Percentiles rank a stretch among this genome's conserved stretches.
Evolutionary conservation across 805 yeast genomes (phyloP).

Genomic region (Pichia californica): DNA sequence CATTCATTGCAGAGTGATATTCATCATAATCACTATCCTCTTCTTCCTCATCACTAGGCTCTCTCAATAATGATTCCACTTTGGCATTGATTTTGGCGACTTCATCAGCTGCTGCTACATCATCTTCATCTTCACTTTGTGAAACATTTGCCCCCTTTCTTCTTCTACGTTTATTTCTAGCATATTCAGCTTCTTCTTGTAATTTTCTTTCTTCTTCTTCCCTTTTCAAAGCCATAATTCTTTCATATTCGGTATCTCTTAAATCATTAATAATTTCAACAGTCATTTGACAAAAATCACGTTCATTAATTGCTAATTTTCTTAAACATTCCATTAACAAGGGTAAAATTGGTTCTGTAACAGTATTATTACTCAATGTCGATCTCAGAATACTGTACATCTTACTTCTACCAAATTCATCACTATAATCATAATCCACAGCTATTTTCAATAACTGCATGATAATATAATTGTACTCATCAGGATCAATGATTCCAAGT

Average conservation of each 20-base stretch:
- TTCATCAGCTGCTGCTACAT: slow-evolving; percentile 1
- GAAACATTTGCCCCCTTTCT: neutral
- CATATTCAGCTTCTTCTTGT: neutral
- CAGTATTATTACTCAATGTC: slow-evolving; percentile 49
- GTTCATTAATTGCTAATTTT: slow-evolving; percentile 67
- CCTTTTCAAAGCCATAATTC: slow-evolving; percentile 7
- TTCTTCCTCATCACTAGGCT: slow-evolving; percentile 3
- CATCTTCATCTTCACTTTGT: slow-evolving; percentile 3
- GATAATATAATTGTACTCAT: slow-evolving; percentile 64
- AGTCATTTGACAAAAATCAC: slow-evolving; percentile 77
- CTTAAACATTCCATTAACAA: slow-evolving; percentile 59
- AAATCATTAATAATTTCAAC: slow-evolving; percentile 84
- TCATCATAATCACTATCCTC: slow-evolving; percentile 14
- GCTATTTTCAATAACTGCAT: slow-evolving; percentile 67
- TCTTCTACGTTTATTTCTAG: neutral
- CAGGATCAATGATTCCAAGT: slow-evolving; percentile 38
- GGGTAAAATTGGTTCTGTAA: slow-evolving; percentile 48
- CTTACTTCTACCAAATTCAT: slow-evolving; percentile 82
- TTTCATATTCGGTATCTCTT: slow-evolving; percentile 54
- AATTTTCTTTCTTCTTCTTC: neutral
- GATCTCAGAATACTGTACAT: slow-evolving; percentile 56
- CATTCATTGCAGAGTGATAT: slow-evolving; percentile 26
- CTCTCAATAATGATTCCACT: neutral
- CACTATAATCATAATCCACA: slow-evolving; percentile 73
- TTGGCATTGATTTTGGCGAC: slow-evolving; percentile 1